Evolutionary conservation across 23 red algal species (phyloP).

Genomic region (Gracilaria vermiculophylla): DNA sequence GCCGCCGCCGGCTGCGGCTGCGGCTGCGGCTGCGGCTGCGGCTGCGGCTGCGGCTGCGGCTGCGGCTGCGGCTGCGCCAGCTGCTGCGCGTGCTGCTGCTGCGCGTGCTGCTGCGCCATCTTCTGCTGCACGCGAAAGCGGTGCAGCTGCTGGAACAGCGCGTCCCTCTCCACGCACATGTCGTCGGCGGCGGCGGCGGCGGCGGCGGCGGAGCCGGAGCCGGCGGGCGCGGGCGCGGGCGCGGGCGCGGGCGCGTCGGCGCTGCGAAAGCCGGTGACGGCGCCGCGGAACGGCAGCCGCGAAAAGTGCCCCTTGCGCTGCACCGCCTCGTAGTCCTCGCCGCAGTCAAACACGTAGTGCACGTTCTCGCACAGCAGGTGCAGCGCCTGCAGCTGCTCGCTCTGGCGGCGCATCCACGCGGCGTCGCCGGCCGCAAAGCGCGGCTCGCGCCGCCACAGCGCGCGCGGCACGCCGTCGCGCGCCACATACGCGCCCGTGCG

Average conservation of each 20-base stretch:
- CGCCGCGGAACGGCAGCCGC: slow-evolving; percentile 1
- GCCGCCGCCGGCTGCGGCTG: too few relatives aligned
- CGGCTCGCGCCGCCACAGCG: background rate
- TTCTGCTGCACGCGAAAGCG: background rate
- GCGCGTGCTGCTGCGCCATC: background rate
- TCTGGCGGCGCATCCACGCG: slow-evolving; percentile 22
- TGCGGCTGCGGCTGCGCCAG: too few relatives aligned
- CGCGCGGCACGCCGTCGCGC: background rate
- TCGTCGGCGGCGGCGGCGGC: background rate
- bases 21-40: too few relatives aligned
- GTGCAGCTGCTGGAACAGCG: slow-evolving; percentile 31
- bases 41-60: too few relatives aligned
- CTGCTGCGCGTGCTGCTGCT: background rate
- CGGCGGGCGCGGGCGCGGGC: too few relatives aligned
- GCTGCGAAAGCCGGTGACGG: slow-evolving; percentile 1
- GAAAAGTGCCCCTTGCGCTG: background rate
- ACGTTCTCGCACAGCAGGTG: slow-evolving; percentile 39
- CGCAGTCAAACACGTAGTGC: slow-evolving; percentile 25
- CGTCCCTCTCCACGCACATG: slow-evolving; percentile 23
- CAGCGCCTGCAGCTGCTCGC: slow-evolving; percentile 10
- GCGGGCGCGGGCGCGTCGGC: too few relatives aligned
- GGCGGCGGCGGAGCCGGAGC: background rate
- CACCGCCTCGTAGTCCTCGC: slow-evolving; percentile 19
- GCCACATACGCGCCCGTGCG: background rate
- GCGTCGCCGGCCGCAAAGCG: slow-evolving; percentile 13